Evolutionary conservation across 2,329 filamentous ascomycete species (phyloP).

Genomic region (Arachnomyces sp.): DNA sequence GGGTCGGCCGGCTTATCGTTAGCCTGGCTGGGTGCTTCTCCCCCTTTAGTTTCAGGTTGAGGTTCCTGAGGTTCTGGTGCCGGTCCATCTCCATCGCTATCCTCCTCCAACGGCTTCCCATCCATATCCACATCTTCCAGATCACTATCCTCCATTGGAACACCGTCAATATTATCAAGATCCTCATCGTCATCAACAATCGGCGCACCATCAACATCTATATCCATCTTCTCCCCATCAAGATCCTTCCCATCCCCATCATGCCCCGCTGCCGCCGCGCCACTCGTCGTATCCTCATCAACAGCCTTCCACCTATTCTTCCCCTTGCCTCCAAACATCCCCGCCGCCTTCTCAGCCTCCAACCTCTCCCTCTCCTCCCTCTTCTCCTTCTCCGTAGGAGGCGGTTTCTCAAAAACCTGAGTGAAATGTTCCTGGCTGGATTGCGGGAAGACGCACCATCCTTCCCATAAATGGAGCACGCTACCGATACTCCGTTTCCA

Average conservation of each 20-base stretch:
- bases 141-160: constrained; percentile 41
- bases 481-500: constrained; percentile 69
- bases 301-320: constrained; percentile 41
- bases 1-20: constrained; percentile 16
- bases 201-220: constrained; percentile 23
- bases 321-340: constrained; percentile 27
- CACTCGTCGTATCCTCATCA: constrained; percentile 31
- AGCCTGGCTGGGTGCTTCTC: constrained; percentile 14
- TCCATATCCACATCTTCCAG: constrained; percentile 42
- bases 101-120: constrained; percentile 38
- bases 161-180: constrained; percentile 34
- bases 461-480: constrained; percentile 61
- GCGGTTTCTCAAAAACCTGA: constrained; percentile 62
- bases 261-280: constrained; percentile 5
- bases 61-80: constrained; percentile 22
- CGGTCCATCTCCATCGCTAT: constrained; percentile 27
- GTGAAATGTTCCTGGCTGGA: constrained; percentile 65
- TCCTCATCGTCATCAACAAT: constrained; percentile 36
- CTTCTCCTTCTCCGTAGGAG: constrained; percentile 42
- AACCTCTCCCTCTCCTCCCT: constrained; percentile 36
- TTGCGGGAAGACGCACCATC: constrained; percentile 59
- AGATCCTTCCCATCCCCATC: constrained; percentile 15
- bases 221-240: constrained; percentile 26
- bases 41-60: constrained; percentile 14
- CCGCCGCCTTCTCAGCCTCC: constrained; percentile 30